Evolutionary conservation across 2,329 filamentous ascomycete genomes (phyloP).

Genomic region (Helminthosporium solani): DNA sequence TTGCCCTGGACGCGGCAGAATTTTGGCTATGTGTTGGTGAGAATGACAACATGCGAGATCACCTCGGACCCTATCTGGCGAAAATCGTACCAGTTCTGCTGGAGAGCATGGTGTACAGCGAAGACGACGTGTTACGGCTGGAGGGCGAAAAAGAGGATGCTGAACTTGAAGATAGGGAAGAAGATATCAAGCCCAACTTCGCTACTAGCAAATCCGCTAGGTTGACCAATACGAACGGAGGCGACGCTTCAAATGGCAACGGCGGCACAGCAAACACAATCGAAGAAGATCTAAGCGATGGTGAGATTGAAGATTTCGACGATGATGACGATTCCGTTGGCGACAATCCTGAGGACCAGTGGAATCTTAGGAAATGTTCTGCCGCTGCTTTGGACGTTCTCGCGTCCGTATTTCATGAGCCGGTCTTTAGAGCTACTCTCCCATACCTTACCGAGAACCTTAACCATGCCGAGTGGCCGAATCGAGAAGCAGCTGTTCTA

Average conservation of each 20-base stretch:
- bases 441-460: conserved; percentile 91
- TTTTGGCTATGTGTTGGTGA: conserved; percentile 96
- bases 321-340: conserved; percentile 66
- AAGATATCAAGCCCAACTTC: conserved; percentile 92
- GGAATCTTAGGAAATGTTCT: conserved; percentile 96
- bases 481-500: conserved; percentile 89
- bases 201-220: conserved; percentile 68
- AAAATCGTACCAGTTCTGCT: conserved; percentile 89
- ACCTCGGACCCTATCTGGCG: conserved; percentile 73
- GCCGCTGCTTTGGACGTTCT: conserved; percentile 94
- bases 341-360: conserved; percentile 81
- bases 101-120: conserved; percentile 93
- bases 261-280: conserved; percentile 37
- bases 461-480: conserved; percentile 84
- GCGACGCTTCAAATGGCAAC: conserved; percentile 46
- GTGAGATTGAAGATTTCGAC: conserved; percentile 74
- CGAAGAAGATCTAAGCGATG: conserved; percentile 79
- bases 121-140: conserved; percentile 84
- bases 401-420: conserved; percentile 81
- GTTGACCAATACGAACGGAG: conserved; percentile 54
- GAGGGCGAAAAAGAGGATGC: conserved; percentile 81
- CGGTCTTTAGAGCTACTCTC: conserved; percentile 87
- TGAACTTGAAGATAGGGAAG: conserved; percentile 81
- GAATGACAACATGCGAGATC: conserved; percentile 74
- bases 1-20: conserved; percentile 92